Evolutionary conservation across 768 basidiomycete genomes (phyloP).

Genomic region (Boletus insuetus): DNA sequence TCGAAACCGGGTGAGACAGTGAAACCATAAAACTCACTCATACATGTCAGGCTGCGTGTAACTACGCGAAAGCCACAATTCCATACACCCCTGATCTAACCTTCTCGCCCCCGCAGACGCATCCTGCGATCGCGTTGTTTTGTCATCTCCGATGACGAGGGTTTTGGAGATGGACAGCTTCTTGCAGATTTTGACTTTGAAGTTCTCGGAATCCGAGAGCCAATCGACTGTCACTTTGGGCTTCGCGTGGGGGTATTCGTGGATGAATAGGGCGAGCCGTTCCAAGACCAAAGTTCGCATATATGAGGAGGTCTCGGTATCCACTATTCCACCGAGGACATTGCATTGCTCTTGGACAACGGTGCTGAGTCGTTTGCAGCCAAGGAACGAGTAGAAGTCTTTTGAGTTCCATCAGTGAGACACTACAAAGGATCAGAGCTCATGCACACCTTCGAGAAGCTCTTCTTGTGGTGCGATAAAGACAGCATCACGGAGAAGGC

Average conservation of each 20-base stretch:
- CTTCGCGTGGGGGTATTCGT: background rate
- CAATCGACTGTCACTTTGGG: background rate
- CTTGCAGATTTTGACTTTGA: background rate
- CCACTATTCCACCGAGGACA: background rate
- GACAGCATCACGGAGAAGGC: background rate
- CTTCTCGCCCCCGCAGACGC: background rate
- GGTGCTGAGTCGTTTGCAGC: background rate
- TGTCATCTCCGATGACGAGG: background rate
- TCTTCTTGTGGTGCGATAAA: slow-evolving; percentile 1
- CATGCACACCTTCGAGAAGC: background rate
- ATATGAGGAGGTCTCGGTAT: background rate
- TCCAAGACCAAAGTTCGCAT: background rate
- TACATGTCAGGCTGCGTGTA: background rate
- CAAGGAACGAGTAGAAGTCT: background rate
- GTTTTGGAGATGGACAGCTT: background rate
- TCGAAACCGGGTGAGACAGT: too few species aligned
- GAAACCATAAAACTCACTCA: background rate
- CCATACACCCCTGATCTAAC: background rate
- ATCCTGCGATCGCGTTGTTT: background rate
- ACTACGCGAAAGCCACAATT: background rate
- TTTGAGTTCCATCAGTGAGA: background rate
- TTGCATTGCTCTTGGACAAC: background rate
- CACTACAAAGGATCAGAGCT: background rate
- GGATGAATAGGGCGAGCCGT: background rate
- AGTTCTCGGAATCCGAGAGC: background rate